These are phyloP conservation scores for Cystofilobasidium macerans DNA, from an alignment of 768 basidiomycete genomes.

Conservation along the genomic window DNA sequence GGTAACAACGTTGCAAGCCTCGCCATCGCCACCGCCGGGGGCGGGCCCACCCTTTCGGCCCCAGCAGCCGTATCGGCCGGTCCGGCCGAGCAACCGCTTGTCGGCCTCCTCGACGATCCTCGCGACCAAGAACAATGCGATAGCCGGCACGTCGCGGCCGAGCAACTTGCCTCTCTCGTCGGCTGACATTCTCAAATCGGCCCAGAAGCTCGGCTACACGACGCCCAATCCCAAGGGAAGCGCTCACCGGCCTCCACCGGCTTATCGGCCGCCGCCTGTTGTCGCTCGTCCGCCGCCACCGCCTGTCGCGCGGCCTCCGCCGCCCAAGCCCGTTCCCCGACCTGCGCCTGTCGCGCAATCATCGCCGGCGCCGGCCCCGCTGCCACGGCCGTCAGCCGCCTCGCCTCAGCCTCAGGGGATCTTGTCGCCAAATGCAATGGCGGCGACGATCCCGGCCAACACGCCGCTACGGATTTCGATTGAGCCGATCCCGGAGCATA, in stretches of 20 bases:
- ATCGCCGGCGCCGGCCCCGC: too few species aligned
- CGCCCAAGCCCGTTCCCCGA: neutral
- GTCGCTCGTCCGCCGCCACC: conserved; percentile 25
- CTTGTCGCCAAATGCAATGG: neutral
- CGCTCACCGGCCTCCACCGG: too few species aligned
- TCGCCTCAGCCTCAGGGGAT: neutral
- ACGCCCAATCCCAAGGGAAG: neutral
- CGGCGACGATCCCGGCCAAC: neutral
- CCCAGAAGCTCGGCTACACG: neutral
- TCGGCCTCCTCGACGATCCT: neutral
- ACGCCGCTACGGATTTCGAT: conserved; percentile 37
- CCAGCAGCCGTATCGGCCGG: neutral
- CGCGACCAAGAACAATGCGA: neutral
- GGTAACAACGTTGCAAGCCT: neutral
- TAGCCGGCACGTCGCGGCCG: neutral
- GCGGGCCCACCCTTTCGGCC: neutral
- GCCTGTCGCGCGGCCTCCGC: conserved; percentile 1
- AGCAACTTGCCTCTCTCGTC: neutral
- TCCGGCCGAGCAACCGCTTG: neutral
- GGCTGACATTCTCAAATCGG: conserved; percentile 1
- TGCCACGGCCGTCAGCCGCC: conserved; percentile 33
- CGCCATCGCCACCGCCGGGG: neutral
- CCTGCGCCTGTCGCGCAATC: too few species aligned
- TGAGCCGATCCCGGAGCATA: conserved; percentile 47
- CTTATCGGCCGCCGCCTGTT: neutral